These are phyloP conservation scores for Chlorella sp. DNA, from an alignment of 139 green algal genomes.

Conservation along the genomic window DNA sequence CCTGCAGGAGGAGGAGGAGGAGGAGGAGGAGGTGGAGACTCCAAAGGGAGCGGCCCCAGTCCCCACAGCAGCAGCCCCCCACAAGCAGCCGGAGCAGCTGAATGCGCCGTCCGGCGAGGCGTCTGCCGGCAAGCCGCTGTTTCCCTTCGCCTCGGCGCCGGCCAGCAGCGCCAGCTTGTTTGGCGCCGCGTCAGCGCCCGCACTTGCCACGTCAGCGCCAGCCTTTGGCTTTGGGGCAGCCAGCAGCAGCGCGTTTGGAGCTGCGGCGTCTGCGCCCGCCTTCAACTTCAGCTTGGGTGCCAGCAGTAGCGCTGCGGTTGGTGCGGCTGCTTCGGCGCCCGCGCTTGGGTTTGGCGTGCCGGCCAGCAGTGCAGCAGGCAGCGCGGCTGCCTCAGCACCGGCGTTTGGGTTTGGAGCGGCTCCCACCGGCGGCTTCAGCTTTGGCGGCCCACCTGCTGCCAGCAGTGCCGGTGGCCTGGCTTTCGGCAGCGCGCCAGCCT, in stretches of 20 bases:
- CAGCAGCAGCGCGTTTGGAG: background rate
- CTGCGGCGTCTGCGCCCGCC: background rate
- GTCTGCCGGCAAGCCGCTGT: slow-evolving; percentile 18
- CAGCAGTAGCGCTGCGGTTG: background rate
- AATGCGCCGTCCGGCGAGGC: background rate
- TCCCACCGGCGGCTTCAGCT: background rate
- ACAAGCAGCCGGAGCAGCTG: background rate
- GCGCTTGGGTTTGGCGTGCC: slow-evolving; percentile 12
- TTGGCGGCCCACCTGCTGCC: slow-evolving; percentile 2
- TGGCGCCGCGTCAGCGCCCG: background rate
- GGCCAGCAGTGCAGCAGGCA: background rate
- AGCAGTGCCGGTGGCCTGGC: too few species aligned
- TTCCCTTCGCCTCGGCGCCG: background rate
- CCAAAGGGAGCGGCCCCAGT: background rate
- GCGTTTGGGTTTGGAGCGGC: slow-evolving; percentile 3
- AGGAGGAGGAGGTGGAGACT: slow-evolving; percentile 15
- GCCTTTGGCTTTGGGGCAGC: slow-evolving; percentile 8
- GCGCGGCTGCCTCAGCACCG: background rate
- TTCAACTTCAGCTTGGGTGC: background rate
- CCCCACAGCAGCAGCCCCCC: background rate
- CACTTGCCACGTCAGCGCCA: background rate
- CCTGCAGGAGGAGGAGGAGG: slow-evolving; percentile 12
- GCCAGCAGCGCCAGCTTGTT: background rate
- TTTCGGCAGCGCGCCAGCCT: background rate
- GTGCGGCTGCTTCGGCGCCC: background rate